phyloP scores from a whole-genome alignment of 176 grass and related monocot genomes.

The Eleusine coracana region DNA sequence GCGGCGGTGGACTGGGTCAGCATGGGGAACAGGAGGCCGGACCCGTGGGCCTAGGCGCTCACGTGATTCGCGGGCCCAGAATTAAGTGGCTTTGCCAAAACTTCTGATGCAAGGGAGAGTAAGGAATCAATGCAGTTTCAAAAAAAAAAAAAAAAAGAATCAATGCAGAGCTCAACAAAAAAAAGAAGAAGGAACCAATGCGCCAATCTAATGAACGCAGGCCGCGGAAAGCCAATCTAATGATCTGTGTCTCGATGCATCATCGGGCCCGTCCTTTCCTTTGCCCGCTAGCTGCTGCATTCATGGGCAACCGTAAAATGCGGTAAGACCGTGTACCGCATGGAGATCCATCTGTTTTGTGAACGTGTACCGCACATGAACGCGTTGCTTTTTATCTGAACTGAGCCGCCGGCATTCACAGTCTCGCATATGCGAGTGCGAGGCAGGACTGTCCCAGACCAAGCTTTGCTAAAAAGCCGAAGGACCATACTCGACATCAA shows the following conservation, averaged over 20 bases:
- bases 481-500: neutral
- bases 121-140: neutral
- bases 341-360: neutral
- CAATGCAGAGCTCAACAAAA: too few species aligned
- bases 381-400: neutral
- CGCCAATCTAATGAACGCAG: neutral
- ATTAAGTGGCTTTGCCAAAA: neutral
- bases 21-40: neutral
- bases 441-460: neutral
- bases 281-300: neutral
- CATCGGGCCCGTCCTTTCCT: neutral
- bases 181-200: too few species aligned
- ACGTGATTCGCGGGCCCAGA: conserved; percentile 10
- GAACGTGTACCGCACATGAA: neutral
- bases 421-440: neutral
- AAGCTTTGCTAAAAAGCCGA: conserved; percentile 13
- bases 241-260: neutral
- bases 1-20: conserved; percentile 34
- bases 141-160: too few species aligned
- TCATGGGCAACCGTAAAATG: neutral
- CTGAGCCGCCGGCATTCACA: neutral
- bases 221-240: neutral
- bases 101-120: neutral
- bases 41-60: neutral
- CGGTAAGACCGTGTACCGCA: neutral